Conservation (phyloP, 257 asterid genomes). For the Solanum ossicruentum region DNA sequence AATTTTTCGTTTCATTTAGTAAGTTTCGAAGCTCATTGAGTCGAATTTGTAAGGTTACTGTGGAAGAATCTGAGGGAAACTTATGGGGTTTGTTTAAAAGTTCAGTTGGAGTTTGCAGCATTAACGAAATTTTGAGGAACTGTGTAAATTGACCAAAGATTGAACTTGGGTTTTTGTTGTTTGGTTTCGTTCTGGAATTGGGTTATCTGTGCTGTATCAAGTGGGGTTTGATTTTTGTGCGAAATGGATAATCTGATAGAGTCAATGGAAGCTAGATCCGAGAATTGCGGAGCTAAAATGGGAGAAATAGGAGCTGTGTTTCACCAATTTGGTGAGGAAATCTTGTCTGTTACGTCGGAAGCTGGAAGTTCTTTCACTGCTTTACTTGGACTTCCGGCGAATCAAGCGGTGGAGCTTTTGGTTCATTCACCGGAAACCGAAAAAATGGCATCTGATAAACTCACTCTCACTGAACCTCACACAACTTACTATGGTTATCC, state of each 20-base stretch:
- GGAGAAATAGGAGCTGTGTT: slow-evolving; percentile 8
- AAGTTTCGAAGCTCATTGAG: background rate
- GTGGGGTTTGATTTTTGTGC: background rate
- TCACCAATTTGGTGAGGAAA: background rate
- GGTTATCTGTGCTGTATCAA: background rate
- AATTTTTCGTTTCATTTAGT: background rate
- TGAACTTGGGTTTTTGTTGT: background rate
- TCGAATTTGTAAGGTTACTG: background rate
- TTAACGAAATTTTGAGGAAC: background rate
- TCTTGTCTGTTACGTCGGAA: background rate
- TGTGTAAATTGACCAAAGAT: background rate
- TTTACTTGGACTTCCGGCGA: slow-evolving; percentile 76
- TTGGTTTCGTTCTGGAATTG: background rate
- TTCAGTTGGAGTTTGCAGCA: background rate
- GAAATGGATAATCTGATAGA: slow-evolving; percentile 20
- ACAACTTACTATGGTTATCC: background rate
- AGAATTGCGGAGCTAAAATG: slow-evolving; percentile 7
- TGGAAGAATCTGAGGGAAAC: background rate
- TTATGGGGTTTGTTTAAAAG: background rate
- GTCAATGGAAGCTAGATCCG: slow-evolving; percentile 44
- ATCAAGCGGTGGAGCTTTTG: slow-evolving; percentile 81
- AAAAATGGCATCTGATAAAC: background rate
- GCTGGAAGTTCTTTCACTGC: slow-evolving; percentile 71
- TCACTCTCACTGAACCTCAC: background rate
- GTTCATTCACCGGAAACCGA: slow-evolving; percentile 25